These are phyloP conservation scores for Yamadazyma friedrichii DNA, from an alignment of 1,139 yeast genomes.

Conservation along the genomic window DNA sequence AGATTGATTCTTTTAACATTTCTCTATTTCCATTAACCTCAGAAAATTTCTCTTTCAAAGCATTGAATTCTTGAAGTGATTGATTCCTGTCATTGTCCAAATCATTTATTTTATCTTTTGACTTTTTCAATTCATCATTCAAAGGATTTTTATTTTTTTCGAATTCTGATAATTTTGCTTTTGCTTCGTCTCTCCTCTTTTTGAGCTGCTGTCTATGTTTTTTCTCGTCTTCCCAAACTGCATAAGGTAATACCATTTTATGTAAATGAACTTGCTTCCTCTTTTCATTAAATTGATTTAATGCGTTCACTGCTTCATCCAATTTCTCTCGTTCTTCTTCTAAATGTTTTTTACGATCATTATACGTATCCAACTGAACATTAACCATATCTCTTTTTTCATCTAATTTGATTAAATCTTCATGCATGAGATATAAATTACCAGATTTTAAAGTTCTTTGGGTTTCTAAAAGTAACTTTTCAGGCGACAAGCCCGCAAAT, in stretches of 20 bases:
- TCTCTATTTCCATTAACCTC: neutral
- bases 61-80: neutral
- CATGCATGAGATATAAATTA: constrained; percentile 56
- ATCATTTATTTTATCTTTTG: neutral
- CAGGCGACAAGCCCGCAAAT: constrained; percentile 81
- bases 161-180: constrained; percentile 30
- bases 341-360: constrained; percentile 28
- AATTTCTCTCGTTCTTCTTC: constrained; percentile 29
- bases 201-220: constrained; percentile 40
- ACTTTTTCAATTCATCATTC: constrained; percentile 15
- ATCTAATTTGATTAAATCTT: constrained; percentile 54
- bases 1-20: neutral
- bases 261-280: constrained; percentile 48
- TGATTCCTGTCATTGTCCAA: neutral
- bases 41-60: neutral
- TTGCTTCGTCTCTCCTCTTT: constrained; percentile 40
- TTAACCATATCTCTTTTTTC: constrained; percentile 27
- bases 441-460: constrained; percentile 77
- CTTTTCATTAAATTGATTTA: constrained; percentile 39
- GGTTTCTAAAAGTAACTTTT: constrained; percentile 70
- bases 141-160: constrained; percentile 30
- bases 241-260: constrained; percentile 58
- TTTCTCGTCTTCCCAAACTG: constrained; percentile 54
- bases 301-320: constrained; percentile 39
- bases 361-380: constrained; percentile 28